Evolutionary conservation across 441 rosid genomes (phyloP), one percentile per base, ranked within the genome.

Genomic region (Populus hybrid): DNA sequence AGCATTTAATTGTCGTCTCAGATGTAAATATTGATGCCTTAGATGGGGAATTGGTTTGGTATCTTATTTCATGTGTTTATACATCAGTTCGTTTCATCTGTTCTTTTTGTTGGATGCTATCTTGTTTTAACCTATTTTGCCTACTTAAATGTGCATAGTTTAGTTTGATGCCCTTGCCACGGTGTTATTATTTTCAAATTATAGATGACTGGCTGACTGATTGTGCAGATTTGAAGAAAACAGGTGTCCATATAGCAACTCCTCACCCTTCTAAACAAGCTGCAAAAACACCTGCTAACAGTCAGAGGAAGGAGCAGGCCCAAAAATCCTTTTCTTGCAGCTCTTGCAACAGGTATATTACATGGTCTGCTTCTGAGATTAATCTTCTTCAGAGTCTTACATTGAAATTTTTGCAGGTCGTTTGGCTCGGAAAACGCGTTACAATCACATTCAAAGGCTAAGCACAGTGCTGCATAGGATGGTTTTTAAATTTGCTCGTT

Each of bases 361-460:
- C 34, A 11, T 16, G 0, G 19, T 26, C 40, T 18, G 9, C 26
- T 68, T 16, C 26, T 50, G 36, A 24, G 66, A 35, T 68, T 19
- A 11, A 2, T 70, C 71, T n/a, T 5, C 18, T 11, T 42, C 5
- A 14, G 40, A 46, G 71, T 38, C 9, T 32, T 14, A 67, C 30
- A 57, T 11, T 63, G 9, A 12, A 12, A 66, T 36, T 64, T 50
- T 9, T 65, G 70, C 79, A 89, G 91, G 85, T 75, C 88, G 1
- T 94, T 94, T 78, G 89, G 84, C 34, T 86, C 98, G 0, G 97
- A 94, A 36, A 81, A 76, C 75, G 98, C 91, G 36, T 74, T 91
- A 79, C 93, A 91, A 76, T 85, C 95, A 69, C 95, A 94, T 82
- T 82, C 91, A 1, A 90, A 92, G 82, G 98, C 94, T 26, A 94